phyloP scores from a whole-genome alignment of 1,284 basidiomycete species.

The Phylloporus gajari region DNA sequence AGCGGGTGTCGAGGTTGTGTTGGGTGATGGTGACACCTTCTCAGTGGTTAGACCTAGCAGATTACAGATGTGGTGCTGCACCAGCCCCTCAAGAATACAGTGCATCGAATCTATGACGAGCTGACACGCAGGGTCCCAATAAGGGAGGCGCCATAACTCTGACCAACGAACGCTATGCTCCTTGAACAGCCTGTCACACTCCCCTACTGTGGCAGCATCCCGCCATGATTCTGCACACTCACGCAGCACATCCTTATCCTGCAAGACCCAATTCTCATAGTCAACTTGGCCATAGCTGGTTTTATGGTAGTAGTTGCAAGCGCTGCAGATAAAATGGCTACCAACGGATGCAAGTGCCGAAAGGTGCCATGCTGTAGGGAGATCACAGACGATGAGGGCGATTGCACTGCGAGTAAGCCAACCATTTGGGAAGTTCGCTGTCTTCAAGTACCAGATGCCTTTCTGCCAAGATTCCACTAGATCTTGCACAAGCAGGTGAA shows the following conservation, averaged over 20 bases:
- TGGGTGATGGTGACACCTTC: not conserved
- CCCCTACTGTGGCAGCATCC: not conserved
- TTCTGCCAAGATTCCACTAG: constrained; percentile 15
- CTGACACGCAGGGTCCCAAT: not conserved
- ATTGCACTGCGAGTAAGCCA: constrained; percentile 1
- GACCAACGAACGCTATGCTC: not conserved
- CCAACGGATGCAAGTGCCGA: constrained; percentile 7
- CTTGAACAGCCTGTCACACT: not conserved
- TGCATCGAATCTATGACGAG: not conserved
- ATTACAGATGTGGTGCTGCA: not conserved
- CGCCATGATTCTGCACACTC: not conserved
- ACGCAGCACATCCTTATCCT: not conserved
- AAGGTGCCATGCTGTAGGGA: constrained; percentile 22
- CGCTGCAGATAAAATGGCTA: constrained; percentile 23
- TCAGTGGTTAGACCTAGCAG: not conserved
- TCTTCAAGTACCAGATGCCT: constrained; percentile 12
- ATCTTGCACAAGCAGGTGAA: constrained; percentile 16
- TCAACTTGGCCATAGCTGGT: constrained; percentile 5
- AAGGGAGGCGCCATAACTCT: not conserved
- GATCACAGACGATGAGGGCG: constrained; percentile 15
- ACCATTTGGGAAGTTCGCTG: constrained; percentile 7
- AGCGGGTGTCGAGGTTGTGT: no score
- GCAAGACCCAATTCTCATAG: not conserved
- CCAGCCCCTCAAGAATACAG: not conserved
- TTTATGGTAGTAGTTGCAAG: constrained; percentile 25